Percentiles rank a stretch among this genome's conserved stretches.
phyloP scores from a whole-genome alignment of 208 protist species.

The Leishmania major region DNA sequence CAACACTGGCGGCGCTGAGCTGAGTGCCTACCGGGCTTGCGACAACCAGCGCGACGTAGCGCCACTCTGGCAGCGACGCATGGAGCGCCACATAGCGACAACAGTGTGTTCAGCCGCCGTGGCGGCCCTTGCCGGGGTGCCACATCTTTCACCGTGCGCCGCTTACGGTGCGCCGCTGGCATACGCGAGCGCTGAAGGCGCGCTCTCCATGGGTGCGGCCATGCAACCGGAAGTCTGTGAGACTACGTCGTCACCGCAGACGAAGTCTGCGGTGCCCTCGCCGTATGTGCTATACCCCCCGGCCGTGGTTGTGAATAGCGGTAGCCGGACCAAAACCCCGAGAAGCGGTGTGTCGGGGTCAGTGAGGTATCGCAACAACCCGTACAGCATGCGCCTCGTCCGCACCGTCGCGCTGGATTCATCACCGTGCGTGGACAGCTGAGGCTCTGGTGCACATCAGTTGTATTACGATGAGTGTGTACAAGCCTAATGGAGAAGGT shows the following conservation, averaged over 20 bases:
- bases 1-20: neutral
- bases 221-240: neutral
- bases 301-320: neutral
- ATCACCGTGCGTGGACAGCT: neutral
- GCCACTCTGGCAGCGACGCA: neutral
- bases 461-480: neutral
- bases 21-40: neutral
- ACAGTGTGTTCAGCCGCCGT: neutral
- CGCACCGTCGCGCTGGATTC: neutral
- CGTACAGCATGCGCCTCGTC: slow-evolving; percentile 32
- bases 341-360: slow-evolving; percentile 2
- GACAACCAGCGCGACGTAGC: neutral
- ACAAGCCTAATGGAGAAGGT: neutral
- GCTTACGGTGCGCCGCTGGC: neutral
- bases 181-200: neutral
- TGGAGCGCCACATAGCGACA: neutral
- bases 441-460: neutral
- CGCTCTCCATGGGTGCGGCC: neutral
- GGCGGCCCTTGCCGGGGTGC: no score
- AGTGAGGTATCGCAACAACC: slow-evolving; percentile 43
- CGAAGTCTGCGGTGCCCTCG: neutral
- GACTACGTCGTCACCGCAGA: neutral
- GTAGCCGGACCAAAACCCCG: slow-evolving; percentile 8
- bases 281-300: neutral
- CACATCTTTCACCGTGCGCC: neutral